Conservation (phyloP, 768 basidiomycete genomes). For the Gloeostereum incarnatum region DNA sequence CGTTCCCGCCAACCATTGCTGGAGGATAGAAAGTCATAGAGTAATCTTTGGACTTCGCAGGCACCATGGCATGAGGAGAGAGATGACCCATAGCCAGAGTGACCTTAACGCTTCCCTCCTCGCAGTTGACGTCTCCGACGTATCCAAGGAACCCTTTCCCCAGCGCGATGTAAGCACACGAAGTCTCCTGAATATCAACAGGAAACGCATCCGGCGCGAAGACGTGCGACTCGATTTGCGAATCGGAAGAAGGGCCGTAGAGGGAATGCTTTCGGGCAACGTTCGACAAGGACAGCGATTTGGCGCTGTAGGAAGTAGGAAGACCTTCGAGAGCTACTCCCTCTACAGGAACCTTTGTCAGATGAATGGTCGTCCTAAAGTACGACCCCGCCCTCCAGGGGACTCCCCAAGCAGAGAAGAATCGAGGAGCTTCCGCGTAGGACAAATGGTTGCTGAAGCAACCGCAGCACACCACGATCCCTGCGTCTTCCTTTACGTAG, state of each 20-base stretch:
- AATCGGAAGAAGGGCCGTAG: constrained; percentile 11
- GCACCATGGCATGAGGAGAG: constrained; percentile 1
- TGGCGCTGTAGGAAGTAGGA: constrained; percentile 13
- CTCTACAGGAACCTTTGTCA: constrained; percentile 6
- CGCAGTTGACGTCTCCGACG: constrained; percentile 12
- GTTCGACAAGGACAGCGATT: constrained; percentile 12
- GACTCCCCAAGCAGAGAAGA: constrained; percentile 11
- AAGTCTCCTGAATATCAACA: constrained; percentile 9
- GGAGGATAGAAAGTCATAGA: neutral
- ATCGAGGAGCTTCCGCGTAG: constrained; percentile 1
- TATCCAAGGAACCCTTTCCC: constrained; percentile 11
- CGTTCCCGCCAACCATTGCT: neutral
- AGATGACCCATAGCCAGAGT: constrained; percentile 9
- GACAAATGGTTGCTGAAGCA: constrained; percentile 11
- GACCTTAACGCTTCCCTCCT: constrained; percentile 6
- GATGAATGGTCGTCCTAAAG: constrained; percentile 14
- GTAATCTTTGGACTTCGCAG: neutral
- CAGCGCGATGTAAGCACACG: constrained; percentile 8
- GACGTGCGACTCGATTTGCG: constrained; percentile 13
- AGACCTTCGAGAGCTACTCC: constrained; percentile 5
- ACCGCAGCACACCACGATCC: constrained; percentile 12
- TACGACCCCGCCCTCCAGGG: constrained; percentile 16
- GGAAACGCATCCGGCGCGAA: constrained; percentile 7
- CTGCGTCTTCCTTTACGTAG: too few species aligned
- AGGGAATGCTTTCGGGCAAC: constrained; percentile 9